A percentile compares a stretch with the other conserved stretches of the same genome.
These are phyloP conservation scores for Oryza glaberrima DNA, from an alignment of 176 grass and related monocot genomes.

Conservation along the genomic window DNA sequence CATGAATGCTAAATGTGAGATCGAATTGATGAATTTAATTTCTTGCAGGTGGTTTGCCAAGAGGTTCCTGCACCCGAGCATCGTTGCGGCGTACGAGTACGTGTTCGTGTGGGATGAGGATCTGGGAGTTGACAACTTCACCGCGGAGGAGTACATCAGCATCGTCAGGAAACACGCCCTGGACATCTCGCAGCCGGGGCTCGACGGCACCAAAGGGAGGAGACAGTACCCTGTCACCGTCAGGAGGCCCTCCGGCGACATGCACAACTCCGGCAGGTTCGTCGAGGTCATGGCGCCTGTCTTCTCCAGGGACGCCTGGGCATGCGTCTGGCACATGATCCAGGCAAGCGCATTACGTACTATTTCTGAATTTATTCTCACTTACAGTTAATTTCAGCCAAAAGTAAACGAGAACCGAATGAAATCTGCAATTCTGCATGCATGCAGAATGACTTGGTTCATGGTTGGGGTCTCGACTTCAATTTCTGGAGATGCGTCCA, in stretches of 20 bases:
- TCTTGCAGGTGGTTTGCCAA: slow-evolving; percentile 51
- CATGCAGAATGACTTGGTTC: slow-evolving; percentile 42
- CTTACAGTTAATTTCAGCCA: no score
- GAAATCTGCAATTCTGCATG: background rate
- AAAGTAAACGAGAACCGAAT: no score
- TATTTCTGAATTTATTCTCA: no score
- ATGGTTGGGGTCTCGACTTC: slow-evolving; percentile 40
- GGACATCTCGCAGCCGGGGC: slow-evolving; percentile 43
- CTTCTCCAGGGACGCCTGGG: slow-evolving; percentile 47
- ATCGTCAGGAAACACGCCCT: slow-evolving; percentile 23
- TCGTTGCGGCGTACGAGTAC: slow-evolving; percentile 11
- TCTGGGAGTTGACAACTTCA: slow-evolving; percentile 24
- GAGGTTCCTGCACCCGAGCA: slow-evolving; percentile 54
- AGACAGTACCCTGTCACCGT: slow-evolving; percentile 4
- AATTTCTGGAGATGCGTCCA: slow-evolving; percentile 52
- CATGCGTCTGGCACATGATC: slow-evolving; percentile 53
- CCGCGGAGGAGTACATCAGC: slow-evolving; percentile 16
- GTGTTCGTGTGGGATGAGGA: slow-evolving; percentile 62
- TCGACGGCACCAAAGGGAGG: slow-evolving; percentile 15
- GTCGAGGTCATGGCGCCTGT: slow-evolving; percentile 52
- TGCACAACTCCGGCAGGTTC: slow-evolving; percentile 38
- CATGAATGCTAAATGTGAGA: no score
- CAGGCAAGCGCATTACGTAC: no score
- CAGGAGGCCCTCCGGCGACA: background rate
- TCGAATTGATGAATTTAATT: no score